Percentiles rank a stretch among this genome's conserved stretches.
Conservation (phyloP, 768 basidiomycete species). For the Omphalotus guepiniiformis region DNA sequence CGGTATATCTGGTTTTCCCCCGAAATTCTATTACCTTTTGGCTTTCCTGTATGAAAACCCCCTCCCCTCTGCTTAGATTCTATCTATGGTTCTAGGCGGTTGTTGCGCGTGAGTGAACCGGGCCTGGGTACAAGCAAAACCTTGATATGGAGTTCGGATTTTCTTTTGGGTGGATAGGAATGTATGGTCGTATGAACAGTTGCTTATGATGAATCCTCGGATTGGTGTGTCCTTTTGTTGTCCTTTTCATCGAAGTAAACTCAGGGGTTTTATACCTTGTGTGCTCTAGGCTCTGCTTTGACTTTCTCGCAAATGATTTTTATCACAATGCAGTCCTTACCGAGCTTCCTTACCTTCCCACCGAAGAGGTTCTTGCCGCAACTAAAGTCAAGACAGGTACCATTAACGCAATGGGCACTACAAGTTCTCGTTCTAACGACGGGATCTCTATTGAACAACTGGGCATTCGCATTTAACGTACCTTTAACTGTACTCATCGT, state of each 20-base stretch:
- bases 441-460: slow-evolving; percentile 74
- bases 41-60: neutral
- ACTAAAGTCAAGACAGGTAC: slow-evolving; percentile 65
- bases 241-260: neutral
- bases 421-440: slow-evolving; percentile 68
- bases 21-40: slow-evolving; percentile 5
- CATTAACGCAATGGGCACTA: slow-evolving; percentile 59
- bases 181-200: slow-evolving; percentile 72
- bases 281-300: slow-evolving; percentile 63
- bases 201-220: slow-evolving; percentile 63
- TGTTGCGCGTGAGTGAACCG: slow-evolving; percentile 73
- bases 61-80: slow-evolving; percentile 26
- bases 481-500: slow-evolving; percentile 80
- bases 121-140: slow-evolving; percentile 9
- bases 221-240: slow-evolving; percentile 46
- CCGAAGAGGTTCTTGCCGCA: slow-evolving; percentile 36
- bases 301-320: slow-evolving; percentile 85
- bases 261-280: neutral
- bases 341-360: slow-evolving; percentile 50
- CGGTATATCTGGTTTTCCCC: too few relatives aligned
- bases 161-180: slow-evolving; percentile 41
- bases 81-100: slow-evolving; percentile 72
- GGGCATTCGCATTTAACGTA: slow-evolving; percentile 73
- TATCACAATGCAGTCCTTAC: slow-evolving; percentile 63
- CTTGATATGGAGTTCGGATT: neutral